phyloP scores from a whole-genome alignment of 176 grass and related monocot species.

The Rhynchospora breviuscula region DNA sequence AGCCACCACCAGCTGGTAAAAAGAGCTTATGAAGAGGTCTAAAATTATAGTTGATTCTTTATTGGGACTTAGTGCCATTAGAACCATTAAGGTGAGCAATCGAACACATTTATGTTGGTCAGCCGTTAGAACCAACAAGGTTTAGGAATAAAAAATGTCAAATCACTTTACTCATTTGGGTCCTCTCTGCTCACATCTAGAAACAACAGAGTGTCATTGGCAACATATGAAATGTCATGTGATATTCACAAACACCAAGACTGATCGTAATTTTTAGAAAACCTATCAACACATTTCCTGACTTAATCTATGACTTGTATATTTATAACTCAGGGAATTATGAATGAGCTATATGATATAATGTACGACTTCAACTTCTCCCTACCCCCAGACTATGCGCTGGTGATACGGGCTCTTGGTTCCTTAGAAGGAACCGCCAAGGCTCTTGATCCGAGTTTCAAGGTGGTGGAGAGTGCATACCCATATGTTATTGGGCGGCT shows the following conservation, averaged over 20 bases:
- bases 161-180: not conserved
- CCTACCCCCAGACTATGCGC: conserved; percentile 87
- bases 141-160: not conserved
- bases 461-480: conserved; percentile 93
- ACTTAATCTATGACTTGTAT: conserved; percentile 15
- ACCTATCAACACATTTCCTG: not conserved
- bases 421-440: conserved; percentile 96
- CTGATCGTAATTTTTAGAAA: not conserved
- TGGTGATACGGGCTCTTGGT: conserved; percentile 91
- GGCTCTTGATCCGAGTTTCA: conserved; percentile 89
- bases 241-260: not conserved
- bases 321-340: conserved; percentile 54
- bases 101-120: not conserved
- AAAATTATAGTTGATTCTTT: not conserved
- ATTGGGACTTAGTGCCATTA: not conserved
- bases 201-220: too few species aligned
- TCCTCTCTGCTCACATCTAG: not conserved
- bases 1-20: not conserved
- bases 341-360: conserved; percentile 74
- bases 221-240: too few species aligned
- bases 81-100: not conserved
- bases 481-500: conserved; percentile 91
- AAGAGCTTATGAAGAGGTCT: not conserved
- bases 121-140: not conserved
- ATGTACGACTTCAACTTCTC: conserved; percentile 99